Evolutionary conservation across 495 filamentous ascomycete genomes (phyloP), one percentile per base, ranked within the genome.

Genomic region (Aspergillus indologenus): DNA sequence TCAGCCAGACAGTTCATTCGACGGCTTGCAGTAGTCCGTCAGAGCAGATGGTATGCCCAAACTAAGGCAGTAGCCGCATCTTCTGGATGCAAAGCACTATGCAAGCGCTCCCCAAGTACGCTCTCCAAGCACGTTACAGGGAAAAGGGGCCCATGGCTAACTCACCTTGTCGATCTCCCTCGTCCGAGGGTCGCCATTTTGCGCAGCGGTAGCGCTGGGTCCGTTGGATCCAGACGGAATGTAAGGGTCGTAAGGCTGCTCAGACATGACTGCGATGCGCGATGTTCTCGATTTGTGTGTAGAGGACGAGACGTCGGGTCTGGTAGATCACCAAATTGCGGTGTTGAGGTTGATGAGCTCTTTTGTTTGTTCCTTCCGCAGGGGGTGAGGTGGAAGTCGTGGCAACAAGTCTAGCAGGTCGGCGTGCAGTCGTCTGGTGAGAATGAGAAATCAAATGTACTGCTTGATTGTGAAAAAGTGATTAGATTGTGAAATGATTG

Each of bases 171-270:
- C 89, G 64, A 96, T 82, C 57, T 85, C 84, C 40, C 83, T 81
- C 49, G 87, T 90, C 68, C 85, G 81, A 64, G 84, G 80, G 69
- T 87, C 75, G 62, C 85, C 82, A 70, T 78, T 83, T 61, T 84
- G 78, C 63, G 83, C 82, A 61, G 78, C 76, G 54, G 71, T 73
- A 34, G 62, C 60, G 49, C 73, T 68, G 48, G 73, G 74, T 51
- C 70, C 73, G 59, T 73, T 74, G 69, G 80, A 80, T 67, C 83
- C 85, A 61, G 82, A 82, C 61, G 91, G 91, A 69, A 94, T 93
- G 77, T 95, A 96, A 46, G 91, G 91, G 71, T 96, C 91, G 74
- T 96, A 96, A 55, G 91, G 90, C 68, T 82, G 83, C 64, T 90
- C 86, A 67, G 83, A 81, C 69, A 84, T 84, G 74, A 91, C 90